These are phyloP conservation scores for Cyberlindnera suaveolens DNA, from an alignment of 805 yeast species.

Conservation along the genomic window DNA sequence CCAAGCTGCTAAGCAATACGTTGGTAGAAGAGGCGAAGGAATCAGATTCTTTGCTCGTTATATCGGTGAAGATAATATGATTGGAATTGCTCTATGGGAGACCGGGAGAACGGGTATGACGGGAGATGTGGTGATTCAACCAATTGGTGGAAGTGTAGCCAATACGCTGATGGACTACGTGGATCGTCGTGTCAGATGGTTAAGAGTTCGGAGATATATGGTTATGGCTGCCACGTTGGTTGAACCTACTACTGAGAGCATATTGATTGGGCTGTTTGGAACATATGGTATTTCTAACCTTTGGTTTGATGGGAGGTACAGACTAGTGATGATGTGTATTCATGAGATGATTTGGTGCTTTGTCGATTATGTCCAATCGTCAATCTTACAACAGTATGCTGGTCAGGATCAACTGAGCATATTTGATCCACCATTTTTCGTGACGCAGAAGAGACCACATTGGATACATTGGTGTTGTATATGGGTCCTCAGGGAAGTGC, in stretches of 20 bases:
- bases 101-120: conserved; percentile 68
- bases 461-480: conserved; percentile 27
- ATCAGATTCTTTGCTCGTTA: conserved; percentile 68
- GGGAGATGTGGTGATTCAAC: conserved; percentile 75
- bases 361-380: conserved; percentile 57
- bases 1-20: conserved; percentile 26
- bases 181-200: conserved; percentile 72
- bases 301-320: conserved; percentile 31
- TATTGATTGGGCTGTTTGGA: conserved; percentile 64
- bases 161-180: conserved; percentile 48
- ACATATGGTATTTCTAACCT: conserved; percentile 48
- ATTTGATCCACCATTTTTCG: conserved; percentile 24
- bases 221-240: conserved; percentile 76
- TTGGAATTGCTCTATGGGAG: conserved; percentile 80
- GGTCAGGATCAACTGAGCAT: conserved; percentile 14
- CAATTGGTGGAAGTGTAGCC: conserved; percentile 39
- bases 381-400: conserved; percentile 31
- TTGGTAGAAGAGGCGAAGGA: conserved; percentile 35
- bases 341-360: conserved; percentile 60
- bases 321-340: conserved; percentile 32
- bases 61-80: conserved; percentile 92
- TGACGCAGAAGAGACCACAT: conserved; percentile 7
- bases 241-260: conserved; percentile 81
- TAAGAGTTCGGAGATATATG: conserved; percentile 82
- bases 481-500: conserved; percentile 65